Evolutionary conservation across 306 rosid genomes (phyloP), one percentile per base, ranked within the genome.

Genomic region (Vigna angularis): DNA sequence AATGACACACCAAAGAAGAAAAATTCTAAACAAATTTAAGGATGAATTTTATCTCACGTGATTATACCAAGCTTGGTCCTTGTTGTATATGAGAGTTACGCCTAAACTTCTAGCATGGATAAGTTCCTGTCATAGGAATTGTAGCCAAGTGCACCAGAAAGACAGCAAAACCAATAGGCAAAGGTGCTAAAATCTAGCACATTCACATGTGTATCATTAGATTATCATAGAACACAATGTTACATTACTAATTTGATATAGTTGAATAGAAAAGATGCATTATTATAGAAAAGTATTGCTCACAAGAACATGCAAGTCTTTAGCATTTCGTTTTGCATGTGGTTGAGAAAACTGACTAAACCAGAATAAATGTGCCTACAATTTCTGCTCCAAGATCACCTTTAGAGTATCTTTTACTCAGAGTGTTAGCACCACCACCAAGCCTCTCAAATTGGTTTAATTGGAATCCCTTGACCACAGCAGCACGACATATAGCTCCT

Each of bases 81-180:
- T 58, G 45, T 42, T 73, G 68, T 73, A 73, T 24, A 58, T 52
- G 8, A 73, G 68, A 34, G 78, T 68, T 2, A 69, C 57, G 58
- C 78, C 78, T 58, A 73, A 40, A 18, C 64, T 53, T 72, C 76
- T 72, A 52, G 76, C 70, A 28, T 58, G 78, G 58, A 59, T 74
- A 34, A 18, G 72, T 66, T 1, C 72, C 53, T 5, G 53, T 66
- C 36, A 69, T 48, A 47, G 74, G 74, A 69, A 49, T 69, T 28
- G 74, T 69, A 69, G 74, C 59, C 2, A 69, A 16, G 30, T 69
- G 74, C 59, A 69, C 74, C 13, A 69, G 59, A 48, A 69, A 69
- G 24, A 69, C 74, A 0, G 59, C 74, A 66, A 42, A 66, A 42
- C 72, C 72, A 5, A 66, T 66, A 11, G 72, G 72, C 11, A 66